A percentile compares a stretch with the other conserved stretches of the same genome.
Conservation (phyloP, 345 rosid species). For the Rubroshorea leprosula region DNA sequence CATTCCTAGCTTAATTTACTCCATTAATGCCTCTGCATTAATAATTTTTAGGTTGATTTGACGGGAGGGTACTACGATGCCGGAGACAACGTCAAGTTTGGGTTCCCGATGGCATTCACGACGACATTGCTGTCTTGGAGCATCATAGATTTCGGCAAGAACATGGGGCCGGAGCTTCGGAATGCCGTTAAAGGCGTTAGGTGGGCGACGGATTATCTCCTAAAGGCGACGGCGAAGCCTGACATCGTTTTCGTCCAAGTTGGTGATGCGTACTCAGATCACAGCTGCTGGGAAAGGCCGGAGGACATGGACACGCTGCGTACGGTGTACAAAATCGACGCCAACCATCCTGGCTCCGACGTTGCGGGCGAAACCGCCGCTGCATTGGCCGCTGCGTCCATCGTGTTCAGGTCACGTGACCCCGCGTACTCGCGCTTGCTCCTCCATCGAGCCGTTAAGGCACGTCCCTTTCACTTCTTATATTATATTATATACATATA, state of each 20-base stretch:
- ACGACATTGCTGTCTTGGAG: slow-evolving; percentile 91
- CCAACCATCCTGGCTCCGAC: slow-evolving; percentile 81
- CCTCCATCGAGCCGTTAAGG: slow-evolving; percentile 72
- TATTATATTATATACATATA: too few relatives aligned
- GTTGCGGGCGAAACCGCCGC: slow-evolving; percentile 98
- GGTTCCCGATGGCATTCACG: slow-evolving; percentile 96
- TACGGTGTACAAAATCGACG: slow-evolving; percentile 65
- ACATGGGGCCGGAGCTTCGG: slow-evolving; percentile 72
- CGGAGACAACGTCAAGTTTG: slow-evolving; percentile 91
- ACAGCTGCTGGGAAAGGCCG: slow-evolving; percentile 91
- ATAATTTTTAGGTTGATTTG: slow-evolving; percentile 51
- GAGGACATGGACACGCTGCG: slow-evolving; percentile 96
- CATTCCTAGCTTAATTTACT: too few relatives aligned
- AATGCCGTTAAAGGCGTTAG: slow-evolving; percentile 63
- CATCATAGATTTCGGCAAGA: slow-evolving; percentile 76
- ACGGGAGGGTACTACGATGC: slow-evolving; percentile 97
- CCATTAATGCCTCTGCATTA: too few relatives aligned
- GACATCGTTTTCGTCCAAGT: slow-evolving; percentile 71
- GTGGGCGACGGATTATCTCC: slow-evolving; percentile 86
- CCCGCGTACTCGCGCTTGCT: slow-evolving; percentile 65
- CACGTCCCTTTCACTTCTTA: slow-evolving; percentile 28
- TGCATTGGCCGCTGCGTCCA: slow-evolving; percentile 92
- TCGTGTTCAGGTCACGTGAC: slow-evolving; percentile 83
- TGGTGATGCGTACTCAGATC: slow-evolving; percentile 82
- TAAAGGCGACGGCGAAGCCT: slow-evolving; percentile 67